Evolutionary conservation across 2,329 filamentous ascomycete species (phyloP), one percentile per base, ranked within the genome.

Genomic region (Teratosphaeria gauchensis): DNA sequence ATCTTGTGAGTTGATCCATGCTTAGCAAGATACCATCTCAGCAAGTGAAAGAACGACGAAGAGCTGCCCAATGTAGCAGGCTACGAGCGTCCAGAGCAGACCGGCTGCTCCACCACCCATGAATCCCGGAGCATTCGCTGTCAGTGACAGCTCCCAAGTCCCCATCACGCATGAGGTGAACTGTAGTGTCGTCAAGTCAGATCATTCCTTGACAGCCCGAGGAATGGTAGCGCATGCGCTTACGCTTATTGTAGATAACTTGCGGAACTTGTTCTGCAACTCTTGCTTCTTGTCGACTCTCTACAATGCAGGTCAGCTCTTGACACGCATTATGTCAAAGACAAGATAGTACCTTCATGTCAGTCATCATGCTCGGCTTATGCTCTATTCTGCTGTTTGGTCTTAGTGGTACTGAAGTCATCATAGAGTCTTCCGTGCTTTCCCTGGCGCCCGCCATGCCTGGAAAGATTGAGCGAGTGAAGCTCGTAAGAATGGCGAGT

Each of bases 151-250:
- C 63, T 83, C 80, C 80, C 78, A 82, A 0, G 79, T 81, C 51
- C 77, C 77, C 61, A 80, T 76, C 30, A 80, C 74, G 8, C 77
- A 76, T 57, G 77, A 78, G 16, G 75, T 75, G 61, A 81, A 80
- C 8, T 76, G 76, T 7, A 48, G 31, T 19, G 5, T 12, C 1
- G 31, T 38, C 8, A 38, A 16, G 7, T 21, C 42, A 19, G 4
- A 38, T 24, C 31, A 55, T 14, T 55, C 28, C 31, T 19, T 19
- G 42, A 48, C 1, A 19, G 42, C 42, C 42, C 7, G 2, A 14
- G 42, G 8, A 4, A 9, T 24, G 16, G 14, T 14, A 28, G 19
- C 19, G 12, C 11, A 51, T 21, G 21, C 19, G 12, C 51, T 53
- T 21, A 53, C 21, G 28, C 53, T 52, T 16, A 69, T 61, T 5